Conservation (phyloP, 2,329 filamentous ascomycete species). For the Malbranchea zuffiana region DNA sequence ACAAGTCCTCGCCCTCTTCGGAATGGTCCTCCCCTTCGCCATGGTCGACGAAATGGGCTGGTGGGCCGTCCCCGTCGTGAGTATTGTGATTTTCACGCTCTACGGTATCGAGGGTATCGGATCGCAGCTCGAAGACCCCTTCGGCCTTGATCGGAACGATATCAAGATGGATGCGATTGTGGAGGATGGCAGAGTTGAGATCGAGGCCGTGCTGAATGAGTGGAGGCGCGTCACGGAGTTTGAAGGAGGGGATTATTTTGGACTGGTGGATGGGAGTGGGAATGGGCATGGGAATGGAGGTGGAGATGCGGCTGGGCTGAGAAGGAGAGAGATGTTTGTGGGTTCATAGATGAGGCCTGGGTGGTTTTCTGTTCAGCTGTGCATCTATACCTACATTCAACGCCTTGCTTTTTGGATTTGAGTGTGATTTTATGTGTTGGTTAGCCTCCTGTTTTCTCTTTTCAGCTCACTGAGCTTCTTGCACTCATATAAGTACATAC, state of each 20-base stretch:
- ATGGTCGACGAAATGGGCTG: constrained; percentile 53
- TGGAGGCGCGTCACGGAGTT: constrained; percentile 37
- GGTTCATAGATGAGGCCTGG: constrained; percentile 14
- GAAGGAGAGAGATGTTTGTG: constrained; percentile 25
- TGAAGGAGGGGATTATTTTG: constrained; percentile 10
- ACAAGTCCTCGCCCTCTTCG: constrained; percentile 53
- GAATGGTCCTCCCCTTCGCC: constrained; percentile 51
- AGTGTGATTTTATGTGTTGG: too few relatives aligned
- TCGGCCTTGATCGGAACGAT: constrained; percentile 55
- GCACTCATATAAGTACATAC: too few relatives aligned
- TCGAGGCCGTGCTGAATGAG: constrained; percentile 47
- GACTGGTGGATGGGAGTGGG: constrained; percentile 2
- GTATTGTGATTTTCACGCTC: constrained; percentile 51
- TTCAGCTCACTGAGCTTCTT: too few relatives aligned
- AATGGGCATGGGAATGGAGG: constrained; percentile 9
- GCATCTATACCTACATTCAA: too few relatives aligned
- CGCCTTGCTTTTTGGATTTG: too few relatives aligned
- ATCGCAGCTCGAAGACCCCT: constrained; percentile 54
- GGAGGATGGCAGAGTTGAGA: constrained; percentile 49
- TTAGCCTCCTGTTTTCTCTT: too few relatives aligned
- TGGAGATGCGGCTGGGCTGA: constrained; percentile 15
- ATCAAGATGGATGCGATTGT: constrained; percentile 58
- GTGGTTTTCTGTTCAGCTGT: too few relatives aligned
- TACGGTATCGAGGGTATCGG: constrained; percentile 56
- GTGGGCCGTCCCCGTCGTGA: constrained; percentile 50